A percentile compares a stretch with the other conserved stretches of the same genome.
Conservation (phyloP, 257 asterid species). For the Ligustrum vulgare region DNA sequence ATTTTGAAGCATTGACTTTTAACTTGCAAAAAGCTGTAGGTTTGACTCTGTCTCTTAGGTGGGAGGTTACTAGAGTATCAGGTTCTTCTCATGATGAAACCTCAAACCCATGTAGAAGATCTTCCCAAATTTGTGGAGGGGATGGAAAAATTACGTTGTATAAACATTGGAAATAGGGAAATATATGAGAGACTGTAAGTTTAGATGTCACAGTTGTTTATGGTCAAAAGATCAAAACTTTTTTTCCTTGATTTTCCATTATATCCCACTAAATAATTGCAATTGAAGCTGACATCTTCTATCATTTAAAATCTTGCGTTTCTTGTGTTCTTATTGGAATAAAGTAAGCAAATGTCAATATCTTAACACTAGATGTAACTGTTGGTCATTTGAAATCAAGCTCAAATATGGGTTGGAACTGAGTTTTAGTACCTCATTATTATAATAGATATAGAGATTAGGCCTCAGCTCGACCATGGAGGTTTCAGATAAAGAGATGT, state of each 20-base stretch:
- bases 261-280: neutral
- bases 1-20: slow-evolving; percentile 7
- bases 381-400: neutral
- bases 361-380: neutral
- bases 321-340: neutral
- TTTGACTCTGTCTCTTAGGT: neutral
- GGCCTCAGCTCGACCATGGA: neutral
- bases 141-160: neutral
- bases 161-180: neutral
- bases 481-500: neutral
- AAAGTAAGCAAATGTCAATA: neutral
- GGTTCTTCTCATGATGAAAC: neutral
- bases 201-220: neutral
- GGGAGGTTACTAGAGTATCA: neutral
- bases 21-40: neutral
- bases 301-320: neutral
- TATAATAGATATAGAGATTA: neutral
- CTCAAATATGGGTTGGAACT: neutral
- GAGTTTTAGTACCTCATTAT: neutral
- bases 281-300: neutral
- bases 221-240: neutral
- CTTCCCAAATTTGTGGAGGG: neutral
- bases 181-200: neutral
- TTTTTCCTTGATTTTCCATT: neutral
- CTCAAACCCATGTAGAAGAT: neutral